Base-by-base conservation (phyloP, 2,329 filamentous ascomycete genomes). In the Pseudogymnoascus sp. region DNA sequence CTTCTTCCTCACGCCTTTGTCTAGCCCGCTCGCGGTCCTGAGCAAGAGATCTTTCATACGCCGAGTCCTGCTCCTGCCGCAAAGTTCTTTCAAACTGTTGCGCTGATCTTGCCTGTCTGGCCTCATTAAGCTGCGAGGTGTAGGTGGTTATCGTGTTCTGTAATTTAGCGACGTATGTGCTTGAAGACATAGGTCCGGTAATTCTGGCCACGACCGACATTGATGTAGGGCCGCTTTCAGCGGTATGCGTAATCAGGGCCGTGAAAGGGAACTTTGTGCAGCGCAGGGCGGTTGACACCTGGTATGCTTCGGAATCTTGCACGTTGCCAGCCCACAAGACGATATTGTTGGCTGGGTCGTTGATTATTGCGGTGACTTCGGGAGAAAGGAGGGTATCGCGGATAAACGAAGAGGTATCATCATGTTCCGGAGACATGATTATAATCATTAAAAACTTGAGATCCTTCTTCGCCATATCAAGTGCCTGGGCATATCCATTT, bases 251-350 rank as follows among this genome's bases (percentile, higher is more conserved):
- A 28, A 97, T 86, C 2, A 97, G 75, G 12, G 88, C 90, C 0
- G 89, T 86, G 71, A 96, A 97, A 8, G 94, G 94, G 69, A 94
- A 97, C 71, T 95, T 96, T 62, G 90, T 96, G 73, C 90, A 94
- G 67, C 87, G 87, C 64, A 97, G 84, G 50, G 92, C 91, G 11
- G 84, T 82, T n/a, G 91, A 86, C 39, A 97, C 91, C 72, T 97
- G 91, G 73, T 95, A 97, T 4, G 93, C 90, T 75, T 99, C 94
- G 2, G 91, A 88, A 72, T 99, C 94, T 65, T 91, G 84, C 0
- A 97, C 88, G 67, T 91, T 96, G 53, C 94, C 94, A 39, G 88
- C 91, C 94, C 94, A 99, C 2, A 99, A 75, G 36, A 97, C 78
- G 30, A 97, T 83, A 70, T 93, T 89, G 73, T 91, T 91, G 35